Evolutionary conservation across 768 basidiomycete species (phyloP), one percentile per base, ranked within the genome.

Genomic region (Collybia mongolica): DNA sequence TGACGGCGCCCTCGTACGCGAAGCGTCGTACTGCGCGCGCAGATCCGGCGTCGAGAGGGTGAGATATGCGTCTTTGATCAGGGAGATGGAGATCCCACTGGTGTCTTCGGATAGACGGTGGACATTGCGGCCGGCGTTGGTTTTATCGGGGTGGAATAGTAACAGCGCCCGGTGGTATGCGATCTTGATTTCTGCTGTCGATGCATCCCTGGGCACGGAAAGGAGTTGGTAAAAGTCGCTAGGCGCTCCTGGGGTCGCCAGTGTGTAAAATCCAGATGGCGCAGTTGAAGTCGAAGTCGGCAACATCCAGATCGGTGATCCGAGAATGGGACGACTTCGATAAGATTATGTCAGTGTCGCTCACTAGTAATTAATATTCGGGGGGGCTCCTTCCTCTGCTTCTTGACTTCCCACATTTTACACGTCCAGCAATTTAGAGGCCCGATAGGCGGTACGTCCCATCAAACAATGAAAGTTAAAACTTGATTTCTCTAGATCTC

Each of bases 111-210:
- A 14, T 2, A 32, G 14, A 32, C 11, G 32, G 32, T 3, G 36
- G 22, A 37, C 28, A 39, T 44, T 39, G 41, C 42, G 51, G 2
- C 32, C 11, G 32, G 32, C 32, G 1, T 47, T 32, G 24, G 49
- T 64, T 55, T 73, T 72, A 57, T 75, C 72, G 0, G 90, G 90
- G 51, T 93, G 90, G 39, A 70, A 71, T 39, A 65, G 72, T 5
- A 90, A 71, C 26, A 93, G 79, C 7, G 77, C 76, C 24, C 76
- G 79, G 58, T 83, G 89, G 63, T 90, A 90, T 17, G 73, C 89
- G 9, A 68, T 57, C 66, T 89, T 93, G 63, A 92, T 76, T 44
- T 88, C 79, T 19, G 66, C 58, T 5, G 62, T 39, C 1, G 80
- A 71, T 15, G 84, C 82, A 61, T 79, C 64, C 24, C 62, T 72